A percentile compares a stretch with the other conserved stretches of the same genome.
Evolutionary conservation across 345 rosid species (phyloP).

Genomic region (Euclidium syriacum): DNA sequence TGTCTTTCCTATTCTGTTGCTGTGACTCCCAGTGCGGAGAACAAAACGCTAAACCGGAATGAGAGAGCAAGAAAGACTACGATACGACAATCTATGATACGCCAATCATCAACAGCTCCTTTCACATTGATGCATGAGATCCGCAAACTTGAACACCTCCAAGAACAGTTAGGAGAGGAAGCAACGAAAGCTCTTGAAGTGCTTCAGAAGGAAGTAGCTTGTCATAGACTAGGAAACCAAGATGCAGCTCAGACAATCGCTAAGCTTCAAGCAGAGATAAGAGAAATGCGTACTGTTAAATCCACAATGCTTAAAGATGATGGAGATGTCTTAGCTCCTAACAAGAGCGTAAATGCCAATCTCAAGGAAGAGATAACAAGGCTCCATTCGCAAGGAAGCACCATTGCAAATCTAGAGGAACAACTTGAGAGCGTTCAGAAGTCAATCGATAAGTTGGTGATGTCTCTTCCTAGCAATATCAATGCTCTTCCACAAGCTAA

Average conservation of each 20-base stretch:
- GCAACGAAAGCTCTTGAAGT: conserved; percentile 95
- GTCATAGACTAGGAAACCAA: conserved; percentile 95
- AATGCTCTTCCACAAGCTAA: conserved; percentile 28
- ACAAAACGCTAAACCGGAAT: conserved; percentile 40
- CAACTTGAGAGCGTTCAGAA: conserved; percentile 96
- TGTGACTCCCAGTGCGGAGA: conserved; percentile 46
- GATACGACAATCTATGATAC: conserved; percentile 84
- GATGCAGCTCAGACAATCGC: conserved; percentile 99
- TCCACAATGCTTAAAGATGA: conserved; percentile 46
- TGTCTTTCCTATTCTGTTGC: conserved; percentile 83
- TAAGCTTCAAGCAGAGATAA: conserved; percentile 92
- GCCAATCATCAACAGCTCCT: conserved; percentile 93
- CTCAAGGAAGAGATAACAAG: conserved; percentile 98
- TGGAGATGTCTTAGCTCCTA: conserved; percentile 54
- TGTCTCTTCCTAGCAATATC: conserved; percentile 81
- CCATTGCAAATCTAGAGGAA: conserved; percentile 89
- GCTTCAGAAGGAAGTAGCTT: conserved; percentile 94
- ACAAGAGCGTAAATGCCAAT: conserved; percentile 86
- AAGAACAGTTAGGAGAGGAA: conserved; percentile 95
- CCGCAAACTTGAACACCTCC: conserved; percentile 97
- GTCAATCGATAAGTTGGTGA: conserved; percentile 88
- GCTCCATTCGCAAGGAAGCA: conserved; percentile 96
- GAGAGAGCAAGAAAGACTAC: conserved; percentile 59
- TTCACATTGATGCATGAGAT: conserved; percentile 97
- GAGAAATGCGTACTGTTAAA: conserved; percentile 76